A percentile compares a stretch with the other conserved stretches of the same genome.
Evolutionary conservation across 2,329 filamentous ascomycete species (phyloP).

Genomic region (Westerdykella sp.): DNA sequence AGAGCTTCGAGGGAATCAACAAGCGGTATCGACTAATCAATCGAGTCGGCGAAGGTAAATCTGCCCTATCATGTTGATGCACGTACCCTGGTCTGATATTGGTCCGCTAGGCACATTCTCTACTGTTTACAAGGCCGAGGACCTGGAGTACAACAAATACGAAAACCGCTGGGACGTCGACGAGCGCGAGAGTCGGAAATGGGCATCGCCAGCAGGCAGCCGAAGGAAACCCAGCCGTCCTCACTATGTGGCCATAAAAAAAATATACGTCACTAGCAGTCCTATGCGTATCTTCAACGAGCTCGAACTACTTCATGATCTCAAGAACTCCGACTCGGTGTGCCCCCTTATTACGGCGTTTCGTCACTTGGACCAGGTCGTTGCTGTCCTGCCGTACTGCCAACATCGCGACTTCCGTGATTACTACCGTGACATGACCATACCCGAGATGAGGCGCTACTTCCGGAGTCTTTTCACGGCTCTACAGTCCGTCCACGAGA

Average conservation of each 20-base stretch:
- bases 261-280: conserved; percentile 98
- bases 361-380: conserved; percentile 85
- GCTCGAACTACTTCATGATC: conserved; percentile 83
- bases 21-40: conserved; percentile 86
- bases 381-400: conserved; percentile 92
- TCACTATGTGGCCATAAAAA: conserved; percentile 93
- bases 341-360: conserved; percentile 98
- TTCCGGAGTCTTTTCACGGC: conserved; percentile 83
- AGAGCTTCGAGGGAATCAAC: conserved; percentile 76
- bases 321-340: conserved; percentile 75
- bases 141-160: conserved; percentile 76
- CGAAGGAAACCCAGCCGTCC: conserved; percentile 49
- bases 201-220: conserved; percentile 58
- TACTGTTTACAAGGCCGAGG: conserved; percentile 97
- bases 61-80: conserved; percentile 20
- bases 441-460: conserved; percentile 82
- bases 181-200: conserved; percentile 58
- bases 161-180: conserved; percentile 80
- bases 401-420: conserved; percentile 89
- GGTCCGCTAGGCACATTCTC: conserved; percentile 76
- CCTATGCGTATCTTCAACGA: conserved; percentile 92
- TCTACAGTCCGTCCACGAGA: conserved; percentile 72
- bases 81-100: conserved; percentile 22
- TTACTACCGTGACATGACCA: conserved; percentile 86
- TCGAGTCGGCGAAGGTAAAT: conserved; percentile 85